Percentiles rank a stretch among this genome's conserved stretches.
These are phyloP conservation scores for Mucor ambiguus DNA, from an alignment of 371 early-diverging fungal species.

Conservation along the genomic window DNA sequence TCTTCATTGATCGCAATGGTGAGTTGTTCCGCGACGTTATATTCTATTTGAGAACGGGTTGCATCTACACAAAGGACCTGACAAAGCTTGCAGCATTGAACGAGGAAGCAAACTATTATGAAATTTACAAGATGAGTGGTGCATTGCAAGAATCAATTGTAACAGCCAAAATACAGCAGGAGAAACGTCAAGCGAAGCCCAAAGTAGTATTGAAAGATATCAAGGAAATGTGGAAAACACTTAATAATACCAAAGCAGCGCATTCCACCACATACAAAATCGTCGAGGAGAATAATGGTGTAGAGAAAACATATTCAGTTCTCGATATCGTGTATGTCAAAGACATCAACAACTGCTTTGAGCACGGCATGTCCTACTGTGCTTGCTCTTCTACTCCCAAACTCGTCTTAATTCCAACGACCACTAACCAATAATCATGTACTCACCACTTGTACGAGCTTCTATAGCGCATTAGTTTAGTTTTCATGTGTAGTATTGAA, in stretches of 20 bases:
- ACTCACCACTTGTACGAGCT: no score
- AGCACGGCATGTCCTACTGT: not conserved
- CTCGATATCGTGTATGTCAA: not conserved
- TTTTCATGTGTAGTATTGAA: no score
- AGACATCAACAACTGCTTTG: not conserved
- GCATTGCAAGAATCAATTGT: not conserved
- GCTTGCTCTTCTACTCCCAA: not conserved
- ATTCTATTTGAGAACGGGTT: not conserved
- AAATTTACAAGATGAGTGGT: not conserved
- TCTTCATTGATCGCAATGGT: not conserved
- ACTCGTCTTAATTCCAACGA: not conserved
- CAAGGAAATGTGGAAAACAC: not conserved
- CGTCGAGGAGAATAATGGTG: not conserved
- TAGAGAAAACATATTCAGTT: not conserved
- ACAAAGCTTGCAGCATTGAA: not conserved
- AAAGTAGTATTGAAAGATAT: not conserved
- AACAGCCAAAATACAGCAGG: not conserved
- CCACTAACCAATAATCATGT: not conserved
- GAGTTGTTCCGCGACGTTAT: not conserved
- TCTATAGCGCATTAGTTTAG: no score
- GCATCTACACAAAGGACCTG: not conserved
- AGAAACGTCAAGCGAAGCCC: not conserved
- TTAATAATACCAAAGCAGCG: not conserved
- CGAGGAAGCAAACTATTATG: not conserved
- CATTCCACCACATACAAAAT: not conserved